Conservation (phyloP, 306 rosid species). For the Castanea mollissima region DNA sequence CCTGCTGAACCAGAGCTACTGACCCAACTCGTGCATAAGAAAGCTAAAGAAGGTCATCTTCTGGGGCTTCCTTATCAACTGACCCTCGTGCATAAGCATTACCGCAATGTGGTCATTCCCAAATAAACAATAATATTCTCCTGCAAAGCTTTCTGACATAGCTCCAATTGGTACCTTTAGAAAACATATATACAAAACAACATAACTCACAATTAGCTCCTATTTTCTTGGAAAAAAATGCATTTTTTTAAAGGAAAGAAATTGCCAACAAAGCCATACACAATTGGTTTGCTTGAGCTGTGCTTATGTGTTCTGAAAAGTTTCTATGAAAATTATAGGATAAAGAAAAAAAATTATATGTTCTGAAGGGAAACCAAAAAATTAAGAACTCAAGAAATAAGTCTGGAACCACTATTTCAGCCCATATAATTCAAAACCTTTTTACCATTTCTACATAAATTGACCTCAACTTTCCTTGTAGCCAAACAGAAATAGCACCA, state of each 20-base stretch:
- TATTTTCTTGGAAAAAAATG: background rate
- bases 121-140: constrained; percentile 34
- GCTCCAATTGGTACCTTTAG: constrained; percentile 74
- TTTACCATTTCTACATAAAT: background rate
- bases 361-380: background rate
- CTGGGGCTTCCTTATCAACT: constrained; percentile 68
- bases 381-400: background rate
- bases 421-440: background rate
- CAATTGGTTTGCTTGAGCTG: background rate
- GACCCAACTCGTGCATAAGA: too few species aligned
- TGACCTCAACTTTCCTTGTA: too few species aligned
- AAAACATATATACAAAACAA: background rate
- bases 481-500: too few species aligned
- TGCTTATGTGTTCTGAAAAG: background rate
- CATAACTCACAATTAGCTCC: constrained; percentile 8
- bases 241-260: background rate
- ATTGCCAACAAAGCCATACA: background rate
- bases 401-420: too few species aligned
- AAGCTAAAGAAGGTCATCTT: constrained; percentile 6
- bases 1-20: constrained; percentile 91
- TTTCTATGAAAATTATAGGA: background rate
- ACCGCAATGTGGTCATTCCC: constrained; percentile 90
- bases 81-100: constrained; percentile 43
- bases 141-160: background rate
- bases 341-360: background rate